These are phyloP conservation scores for Geotrichum europaeum DNA, from an alignment of 1,139 yeast species.

Conservation along the genomic window DNA sequence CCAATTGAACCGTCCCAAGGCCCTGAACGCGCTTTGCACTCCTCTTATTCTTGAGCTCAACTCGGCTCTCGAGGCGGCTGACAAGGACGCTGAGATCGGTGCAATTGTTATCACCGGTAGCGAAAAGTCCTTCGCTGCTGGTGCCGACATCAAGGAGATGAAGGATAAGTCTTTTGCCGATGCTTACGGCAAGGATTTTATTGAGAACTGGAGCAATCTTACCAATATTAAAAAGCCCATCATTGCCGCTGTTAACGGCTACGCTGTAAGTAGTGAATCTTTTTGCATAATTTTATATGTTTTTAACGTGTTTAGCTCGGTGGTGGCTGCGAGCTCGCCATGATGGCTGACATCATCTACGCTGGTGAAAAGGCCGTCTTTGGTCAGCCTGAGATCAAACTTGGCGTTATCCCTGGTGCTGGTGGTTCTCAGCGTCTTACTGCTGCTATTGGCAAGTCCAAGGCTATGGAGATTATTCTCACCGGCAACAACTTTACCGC, in stretches of 20 bases:
- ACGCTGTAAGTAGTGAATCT: conserved; percentile 29
- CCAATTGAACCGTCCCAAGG: conserved; percentile 58
- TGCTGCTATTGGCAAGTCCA: conserved; percentile 43
- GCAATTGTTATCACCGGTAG: conserved; percentile 46
- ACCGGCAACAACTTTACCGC: conserved; percentile 45
- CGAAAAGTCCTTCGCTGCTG: conserved; percentile 45
- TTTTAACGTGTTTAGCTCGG: conserved; percentile 33
- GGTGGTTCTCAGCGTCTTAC: conserved; percentile 49
- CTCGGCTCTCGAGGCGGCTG: conserved; percentile 39
- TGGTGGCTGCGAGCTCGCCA: conserved; percentile 51
- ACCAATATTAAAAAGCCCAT: conserved; percentile 40
- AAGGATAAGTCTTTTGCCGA: conserved; percentile 37
- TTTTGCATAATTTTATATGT: background rate
- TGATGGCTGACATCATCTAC: conserved; percentile 47
- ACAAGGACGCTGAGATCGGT: conserved; percentile 38
- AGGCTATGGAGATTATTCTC: conserved; percentile 44
- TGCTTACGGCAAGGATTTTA: conserved; percentile 36
- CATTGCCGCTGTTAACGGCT: conserved; percentile 49
- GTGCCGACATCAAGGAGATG: conserved; percentile 52
- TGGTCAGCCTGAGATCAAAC: conserved; percentile 50
- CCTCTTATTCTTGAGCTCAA: conserved; percentile 42
- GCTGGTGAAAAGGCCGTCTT: conserved; percentile 46
- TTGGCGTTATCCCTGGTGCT: conserved; percentile 50
- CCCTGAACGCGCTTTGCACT: conserved; percentile 58
- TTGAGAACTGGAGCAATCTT: conserved; percentile 38